Percentiles rank a stretch among this genome's conserved stretches.
Evolutionary conservation across 768 basidiomycete genomes (phyloP).

Genomic region (Floccularia luteovirens): DNA sequence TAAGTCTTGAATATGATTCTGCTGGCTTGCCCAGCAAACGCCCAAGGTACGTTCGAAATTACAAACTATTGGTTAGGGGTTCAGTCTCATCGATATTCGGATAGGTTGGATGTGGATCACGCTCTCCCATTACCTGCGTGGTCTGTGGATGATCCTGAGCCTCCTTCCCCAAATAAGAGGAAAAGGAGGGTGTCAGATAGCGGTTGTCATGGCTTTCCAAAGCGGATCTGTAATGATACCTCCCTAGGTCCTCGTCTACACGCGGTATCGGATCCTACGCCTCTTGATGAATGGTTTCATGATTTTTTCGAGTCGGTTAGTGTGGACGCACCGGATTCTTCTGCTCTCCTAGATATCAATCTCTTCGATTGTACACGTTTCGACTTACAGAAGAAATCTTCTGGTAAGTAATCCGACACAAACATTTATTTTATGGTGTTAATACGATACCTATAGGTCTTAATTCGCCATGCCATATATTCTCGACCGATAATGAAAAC

Average conservation of each 20-base stretch:
- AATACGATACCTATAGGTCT: too few relatives aligned
- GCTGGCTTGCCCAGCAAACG: neutral
- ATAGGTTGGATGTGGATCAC: too few relatives aligned
- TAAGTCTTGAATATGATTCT: neutral
- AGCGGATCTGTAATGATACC: slow-evolving; percentile 17
- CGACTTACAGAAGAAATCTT: too few relatives aligned
- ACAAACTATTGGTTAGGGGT: too few relatives aligned
- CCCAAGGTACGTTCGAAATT: neutral
- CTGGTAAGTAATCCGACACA: too few relatives aligned
- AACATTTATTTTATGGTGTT: too few relatives aligned
- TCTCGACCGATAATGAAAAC: too few relatives aligned
- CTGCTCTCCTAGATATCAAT: slow-evolving; percentile 8
- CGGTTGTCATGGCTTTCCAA: slow-evolving; percentile 11
- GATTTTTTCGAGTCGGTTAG: slow-evolving; percentile 13
- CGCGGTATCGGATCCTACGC: slow-evolving; percentile 20
- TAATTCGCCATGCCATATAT: too few relatives aligned
- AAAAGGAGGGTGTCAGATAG: slow-evolving; percentile 31
- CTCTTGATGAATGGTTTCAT: slow-evolving; percentile 27
- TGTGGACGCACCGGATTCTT: slow-evolving; percentile 1
- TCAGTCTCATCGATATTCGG: too few relatives aligned
- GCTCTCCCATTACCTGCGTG: slow-evolving; percentile 9
- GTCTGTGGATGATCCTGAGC: slow-evolving; percentile 4
- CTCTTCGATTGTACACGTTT: slow-evolving; percentile 5
- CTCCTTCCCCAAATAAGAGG: slow-evolving; percentile 10
- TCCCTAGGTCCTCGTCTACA: slow-evolving; percentile 13